Evolutionary conservation across 2,329 filamentous ascomycete species (phyloP).

Genomic region (Diaporthe aspalathi): DNA sequence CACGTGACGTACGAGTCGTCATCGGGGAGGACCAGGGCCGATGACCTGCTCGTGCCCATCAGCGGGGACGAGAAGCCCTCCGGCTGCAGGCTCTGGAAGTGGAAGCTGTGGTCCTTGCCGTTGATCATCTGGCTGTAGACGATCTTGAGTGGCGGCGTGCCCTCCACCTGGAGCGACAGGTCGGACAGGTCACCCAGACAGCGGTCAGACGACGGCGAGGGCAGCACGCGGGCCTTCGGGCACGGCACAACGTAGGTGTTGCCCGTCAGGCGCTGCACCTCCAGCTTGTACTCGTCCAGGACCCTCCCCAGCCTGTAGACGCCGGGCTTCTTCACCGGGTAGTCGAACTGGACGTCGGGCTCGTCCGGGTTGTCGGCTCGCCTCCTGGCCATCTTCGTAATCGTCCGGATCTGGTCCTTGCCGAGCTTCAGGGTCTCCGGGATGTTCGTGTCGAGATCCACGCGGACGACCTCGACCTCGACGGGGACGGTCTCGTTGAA

Average conservation of each 20-base stretch:
- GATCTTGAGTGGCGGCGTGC: conserved; percentile 91
- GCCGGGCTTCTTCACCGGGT: conserved; percentile 85
- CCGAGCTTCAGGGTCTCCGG: conserved; percentile 85
- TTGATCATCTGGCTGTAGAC: conserved; percentile 93
- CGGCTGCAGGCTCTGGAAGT: conserved; percentile 93
- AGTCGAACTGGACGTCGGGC: conserved; percentile 75
- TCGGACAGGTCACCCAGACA: conserved; percentile 92
- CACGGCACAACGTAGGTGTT: conserved; percentile 89
- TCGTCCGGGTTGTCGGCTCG: conserved; percentile 72
- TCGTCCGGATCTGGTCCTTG: conserved; percentile 77
- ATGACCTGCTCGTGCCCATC: conserved; percentile 68
- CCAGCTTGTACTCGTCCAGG: conserved; percentile 91
- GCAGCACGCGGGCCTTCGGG: conserved; percentile 80
- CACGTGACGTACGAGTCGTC: conserved; percentile 77
- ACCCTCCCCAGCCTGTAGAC: conserved; percentile 88
- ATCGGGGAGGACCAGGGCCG: conserved; percentile 66
- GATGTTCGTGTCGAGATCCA: conserved; percentile 82
- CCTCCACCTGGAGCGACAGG: conserved; percentile 83
- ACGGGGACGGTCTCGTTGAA: conserved; percentile 95
- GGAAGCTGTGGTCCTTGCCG: conserved; percentile 82
- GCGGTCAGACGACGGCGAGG: conserved; percentile 71
- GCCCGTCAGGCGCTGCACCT: conserved; percentile 80
- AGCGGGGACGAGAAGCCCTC: conserved; percentile 86
- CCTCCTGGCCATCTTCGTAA: conserved; percentile 76
- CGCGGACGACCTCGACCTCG: conserved; percentile 86